phyloP scores from a whole-genome alignment of 441 rosid species.

The Cnidoscolus chayamansa region DNA sequence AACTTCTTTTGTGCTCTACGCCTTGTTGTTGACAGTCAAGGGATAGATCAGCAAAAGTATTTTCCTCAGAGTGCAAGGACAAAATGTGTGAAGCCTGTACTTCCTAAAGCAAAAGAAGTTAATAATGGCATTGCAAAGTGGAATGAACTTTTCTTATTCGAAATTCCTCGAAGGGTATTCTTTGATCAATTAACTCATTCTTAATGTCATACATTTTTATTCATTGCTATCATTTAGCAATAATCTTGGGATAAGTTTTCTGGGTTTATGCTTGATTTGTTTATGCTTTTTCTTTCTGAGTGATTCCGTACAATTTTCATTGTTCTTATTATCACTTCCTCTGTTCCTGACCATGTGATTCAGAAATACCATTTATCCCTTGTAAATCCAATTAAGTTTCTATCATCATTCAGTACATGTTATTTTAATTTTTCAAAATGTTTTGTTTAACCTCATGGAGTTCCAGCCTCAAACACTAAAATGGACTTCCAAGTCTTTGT shows the following conservation, averaged over 20 bases:
- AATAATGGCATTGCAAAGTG: slow-evolving; percentile 66
- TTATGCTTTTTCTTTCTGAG: neutral
- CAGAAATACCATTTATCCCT: slow-evolving; percentile 6
- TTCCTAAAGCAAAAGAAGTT: slow-evolving; percentile 35
- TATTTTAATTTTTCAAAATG: neutral
- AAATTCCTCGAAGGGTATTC: slow-evolving; percentile 81
- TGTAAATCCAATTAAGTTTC: neutral
- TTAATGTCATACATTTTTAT: neutral
- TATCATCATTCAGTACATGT: neutral
- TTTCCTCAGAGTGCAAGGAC: slow-evolving; percentile 99
- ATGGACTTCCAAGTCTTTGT: neutral
- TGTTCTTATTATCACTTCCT: no score
- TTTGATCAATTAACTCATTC: slow-evolving; percentile 4
- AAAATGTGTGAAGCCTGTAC: slow-evolving; percentile 82
- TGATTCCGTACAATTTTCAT: neutral
- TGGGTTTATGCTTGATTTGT: neutral
- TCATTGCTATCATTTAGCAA: neutral
- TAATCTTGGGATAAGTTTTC: neutral
- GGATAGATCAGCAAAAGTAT: slow-evolving; percentile 86
- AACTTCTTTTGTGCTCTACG: slow-evolving; percentile 89
- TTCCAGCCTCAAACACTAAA: neutral
- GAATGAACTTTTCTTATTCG: slow-evolving; percentile 97
- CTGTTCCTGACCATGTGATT: neutral
- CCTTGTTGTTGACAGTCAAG: slow-evolving; percentile 70
- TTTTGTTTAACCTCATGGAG: neutral